Base-by-base conservation (phyloP, 202 grass and related monocot genomes). In the Zizania palustris region DNA sequence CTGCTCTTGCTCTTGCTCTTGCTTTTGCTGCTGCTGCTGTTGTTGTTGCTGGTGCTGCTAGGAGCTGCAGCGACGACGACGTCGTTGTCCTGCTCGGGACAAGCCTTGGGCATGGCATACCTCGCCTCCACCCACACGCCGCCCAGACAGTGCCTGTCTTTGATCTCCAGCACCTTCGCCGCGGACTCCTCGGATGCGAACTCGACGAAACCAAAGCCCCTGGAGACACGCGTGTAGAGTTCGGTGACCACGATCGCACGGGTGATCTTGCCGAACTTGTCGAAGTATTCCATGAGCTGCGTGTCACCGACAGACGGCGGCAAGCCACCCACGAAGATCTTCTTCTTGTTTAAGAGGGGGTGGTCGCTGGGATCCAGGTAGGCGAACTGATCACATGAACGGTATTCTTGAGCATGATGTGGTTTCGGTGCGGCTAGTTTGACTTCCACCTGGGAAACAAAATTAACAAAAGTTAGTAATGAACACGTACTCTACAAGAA, bases 241-340 rank as follows among this genome's bases (percentile, higher is more conserved):
- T 72, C 37, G 3, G 51, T 72, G n/a, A 72, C 16, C n/a, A 72
- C 51, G 4, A 58, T 9, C 2, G 51, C 37, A 2, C n/a, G 4
- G 5, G 2, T 57, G 49, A 72, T 40, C 3, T 3, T 9, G 4
- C 36, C 50, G 10, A 72, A 72, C 5, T 20, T 42, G 2, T 2
- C 9, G 69, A 72, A 72, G 51, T 72, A 57, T 11, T 71, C 68
- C 12, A 7, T n/a, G 15, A 71, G 48, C 48, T 38, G 3, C 9
- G 18, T 0, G 16, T 71, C 35, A 3, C 18, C 34, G 14, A 55
- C 14, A 3, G 4, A 3, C 8, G 15, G 9, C 6, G 16, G 14
- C 68, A 71, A 20, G 68, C 68, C 68, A 14, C 68, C 68, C 0
- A 71, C 5, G 33, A 71, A 71, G 8, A 55, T 54, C 68, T 71